A percentile compares a stretch with the other conserved stretches of the same genome.
Conservation (phyloP, 176 grass and related monocot species). For the Poa pratensis region DNA sequence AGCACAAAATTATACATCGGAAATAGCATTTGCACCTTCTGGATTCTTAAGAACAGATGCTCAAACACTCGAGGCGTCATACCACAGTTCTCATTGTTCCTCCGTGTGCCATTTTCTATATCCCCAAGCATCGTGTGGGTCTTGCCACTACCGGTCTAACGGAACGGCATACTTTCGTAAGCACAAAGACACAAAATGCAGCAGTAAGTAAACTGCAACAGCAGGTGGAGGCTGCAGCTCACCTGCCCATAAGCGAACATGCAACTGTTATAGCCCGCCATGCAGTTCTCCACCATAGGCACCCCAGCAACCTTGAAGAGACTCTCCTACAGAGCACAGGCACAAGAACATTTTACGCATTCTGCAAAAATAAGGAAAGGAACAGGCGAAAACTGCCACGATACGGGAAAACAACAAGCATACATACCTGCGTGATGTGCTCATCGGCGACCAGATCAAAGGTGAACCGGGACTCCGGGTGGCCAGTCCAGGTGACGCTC, state of each 20-base stretch:
- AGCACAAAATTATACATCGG: background rate
- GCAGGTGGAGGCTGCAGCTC: slow-evolving; percentile 21
- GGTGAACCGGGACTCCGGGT: slow-evolving; percentile 94
- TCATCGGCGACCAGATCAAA: slow-evolving; percentile 97
- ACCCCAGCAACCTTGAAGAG: slow-evolving; percentile 93
- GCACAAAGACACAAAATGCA: slow-evolving; percentile 6
- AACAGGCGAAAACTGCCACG: background rate
- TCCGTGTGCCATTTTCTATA: slow-evolving; percentile 91
- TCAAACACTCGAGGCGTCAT: slow-evolving; percentile 99
- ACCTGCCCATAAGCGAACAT: slow-evolving; percentile 99
- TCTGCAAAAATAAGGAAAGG: background rate
- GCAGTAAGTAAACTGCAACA: background rate
- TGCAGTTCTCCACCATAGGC: slow-evolving; percentile 97
- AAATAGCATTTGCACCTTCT: slow-evolving; percentile 79
- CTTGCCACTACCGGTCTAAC: slow-evolving; percentile 96
- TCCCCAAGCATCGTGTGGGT: slow-evolving; percentile 99
- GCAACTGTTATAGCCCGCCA: slow-evolving; percentile 94
- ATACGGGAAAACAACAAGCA: background rate
- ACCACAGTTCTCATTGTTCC: slow-evolving; percentile 87
- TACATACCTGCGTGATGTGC: slow-evolving; percentile 82
- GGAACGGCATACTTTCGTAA: slow-evolving; percentile 25
- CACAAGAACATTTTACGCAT: background rate
- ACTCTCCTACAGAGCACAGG: slow-evolving; percentile 60
- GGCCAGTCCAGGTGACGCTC: slow-evolving; percentile 79
- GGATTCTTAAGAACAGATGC: slow-evolving; percentile 89